Base-by-base conservation (phyloP, 2,329 filamentous ascomycete genomes). In the Davidsoniella virescens region DNA sequence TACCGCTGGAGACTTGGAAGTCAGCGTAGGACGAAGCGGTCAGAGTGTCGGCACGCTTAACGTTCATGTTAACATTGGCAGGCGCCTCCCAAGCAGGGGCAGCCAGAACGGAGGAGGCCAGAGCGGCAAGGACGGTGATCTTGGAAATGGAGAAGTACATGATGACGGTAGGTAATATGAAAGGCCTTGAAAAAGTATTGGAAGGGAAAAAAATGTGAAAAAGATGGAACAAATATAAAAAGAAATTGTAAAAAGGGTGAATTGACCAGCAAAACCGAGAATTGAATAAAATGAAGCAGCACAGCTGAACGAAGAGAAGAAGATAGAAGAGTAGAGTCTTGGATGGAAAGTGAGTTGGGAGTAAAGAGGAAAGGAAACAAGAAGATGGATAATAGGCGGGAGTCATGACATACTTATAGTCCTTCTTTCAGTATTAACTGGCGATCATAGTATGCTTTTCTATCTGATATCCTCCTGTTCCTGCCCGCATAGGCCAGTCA, bases 1-100 rank as follows among this genome's bases (percentile, higher is more conserved):
- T 62, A 2, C 73, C 73, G 42, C 66, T 67, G 0, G 71, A 71
- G 46, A 77, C 63, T 55, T 69, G 67, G 60, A 76, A 74, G 33
- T 65, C 55, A 38, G 61, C 55, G 53, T 65, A 66, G 51, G 54
- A 29, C 47, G 58, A 56, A n/a, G 54, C 54, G 1, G 57, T 57
- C 44, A 65, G 58, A 43, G 63, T 55, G 18, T 56, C 60, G 29
- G 62, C 58, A 48, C 51, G 51, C 54, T 48, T 53, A 8, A 33
- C 10, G 5, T 9, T 5, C 25, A 29, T 5, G 25, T 12, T 33
- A 33, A 4, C 20, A 4, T 20, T 4, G 36, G 36, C 36, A 36
- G 57, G 55, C 9, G 63, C 61, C 18, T 65, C 60, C 46, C 63
- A 63, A 50, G 58, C 59, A 41, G 67, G 60, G 53, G 64, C 59